Evolutionary conservation across 768 basidiomycete genomes (phyloP).

Genomic region (Steccherinum ochraceum): DNA sequence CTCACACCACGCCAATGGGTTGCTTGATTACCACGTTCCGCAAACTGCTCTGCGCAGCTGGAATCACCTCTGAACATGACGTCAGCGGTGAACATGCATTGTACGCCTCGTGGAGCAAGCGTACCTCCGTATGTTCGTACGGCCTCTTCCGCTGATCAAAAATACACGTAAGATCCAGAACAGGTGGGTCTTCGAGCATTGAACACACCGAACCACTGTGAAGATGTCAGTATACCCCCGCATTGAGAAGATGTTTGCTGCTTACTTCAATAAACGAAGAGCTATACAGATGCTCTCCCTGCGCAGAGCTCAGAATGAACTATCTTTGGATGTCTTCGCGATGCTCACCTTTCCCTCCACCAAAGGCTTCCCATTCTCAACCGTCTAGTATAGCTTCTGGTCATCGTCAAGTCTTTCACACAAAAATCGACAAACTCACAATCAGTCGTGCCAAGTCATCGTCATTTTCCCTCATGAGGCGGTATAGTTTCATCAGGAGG

Average conservation of each 20-base stretch:
- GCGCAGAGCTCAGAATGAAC: constrained; percentile 2
- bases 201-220: constrained; percentile 73
- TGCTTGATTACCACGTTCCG: constrained; percentile 93
- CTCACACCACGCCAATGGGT: constrained; percentile 60
- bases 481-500: constrained; percentile 71
- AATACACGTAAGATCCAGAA: constrained; percentile 1
- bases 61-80: constrained; percentile 62
- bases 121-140: constrained; percentile 85
- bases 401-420: not conserved
- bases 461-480: constrained; percentile 73
- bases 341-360: constrained; percentile 65
- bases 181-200: not conserved
- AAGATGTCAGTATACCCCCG: constrained; percentile 5
- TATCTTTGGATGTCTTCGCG: not conserved
- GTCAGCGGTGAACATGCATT: not conserved
- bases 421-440: constrained; percentile 35
- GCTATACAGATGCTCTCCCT: constrained; percentile 83
- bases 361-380: constrained; percentile 94
- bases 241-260: constrained; percentile 15
- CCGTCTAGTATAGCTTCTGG: constrained; percentile 43
- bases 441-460: constrained; percentile 88
- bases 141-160: constrained; percentile 63
- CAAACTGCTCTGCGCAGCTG: constrained; percentile 57
- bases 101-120: constrained; percentile 9
- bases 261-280: constrained; percentile 78